Conservation (phyloP, 108 stramenopile genomes). For the Cylindrotheca closterium region DNA sequence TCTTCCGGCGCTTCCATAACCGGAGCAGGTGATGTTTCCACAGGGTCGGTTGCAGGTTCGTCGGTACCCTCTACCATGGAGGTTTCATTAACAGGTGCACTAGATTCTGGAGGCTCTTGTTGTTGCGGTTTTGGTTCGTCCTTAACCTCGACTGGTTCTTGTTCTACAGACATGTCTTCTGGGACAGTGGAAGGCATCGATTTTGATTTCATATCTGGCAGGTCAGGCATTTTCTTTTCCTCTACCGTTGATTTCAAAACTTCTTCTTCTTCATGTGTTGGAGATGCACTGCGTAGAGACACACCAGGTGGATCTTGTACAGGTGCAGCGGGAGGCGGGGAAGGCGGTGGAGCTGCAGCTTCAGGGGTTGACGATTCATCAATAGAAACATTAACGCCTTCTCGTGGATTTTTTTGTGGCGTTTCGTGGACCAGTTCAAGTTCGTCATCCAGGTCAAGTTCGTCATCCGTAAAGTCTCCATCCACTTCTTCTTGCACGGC, state of each 20-base stretch:
- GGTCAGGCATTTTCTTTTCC: not conserved
- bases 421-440: not conserved
- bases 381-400: not conserved
- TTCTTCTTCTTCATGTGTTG: too few relatives aligned
- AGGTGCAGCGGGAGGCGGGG: conserved; percentile 3
- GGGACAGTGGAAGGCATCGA: not conserved
- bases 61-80: not conserved
- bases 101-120: not conserved
- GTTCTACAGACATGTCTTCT: not conserved
- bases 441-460: too few relatives aligned
- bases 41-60: not conserved
- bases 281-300: not conserved
- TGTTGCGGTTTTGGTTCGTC: not conserved
- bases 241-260: too few relatives aligned
- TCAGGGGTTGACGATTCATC: not conserved
- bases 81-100: not conserved
- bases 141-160: not conserved
- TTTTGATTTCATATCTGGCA: not conserved
- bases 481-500: not conserved
- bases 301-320: not conserved
- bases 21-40: not conserved
- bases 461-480: not conserved
- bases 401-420: not conserved
- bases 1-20: conserved; percentile 2
- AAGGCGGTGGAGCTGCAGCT: conserved; percentile 15